phyloP scores from a whole-genome alignment of 176 grass and related monocot genomes.

The Hyparrhenia diplandra region DNA sequence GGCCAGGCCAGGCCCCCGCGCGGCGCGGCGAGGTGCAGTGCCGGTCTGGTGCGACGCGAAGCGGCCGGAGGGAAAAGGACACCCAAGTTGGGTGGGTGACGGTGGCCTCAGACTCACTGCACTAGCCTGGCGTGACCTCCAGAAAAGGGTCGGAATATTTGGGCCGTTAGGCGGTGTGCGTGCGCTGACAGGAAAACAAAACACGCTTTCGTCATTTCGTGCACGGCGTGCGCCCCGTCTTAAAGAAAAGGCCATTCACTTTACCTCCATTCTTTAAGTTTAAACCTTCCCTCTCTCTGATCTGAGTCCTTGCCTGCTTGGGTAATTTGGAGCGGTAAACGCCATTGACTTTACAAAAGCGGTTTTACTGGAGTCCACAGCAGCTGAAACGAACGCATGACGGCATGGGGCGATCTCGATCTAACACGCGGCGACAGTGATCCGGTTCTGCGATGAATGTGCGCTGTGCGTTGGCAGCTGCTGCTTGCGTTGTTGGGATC shows the following conservation, averaged over 20 bases:
- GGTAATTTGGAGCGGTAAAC: too few relatives aligned
- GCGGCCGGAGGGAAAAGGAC: constrained; percentile 24
- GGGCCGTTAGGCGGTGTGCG: not conserved
- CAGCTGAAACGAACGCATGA: not conserved
- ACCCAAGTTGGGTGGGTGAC: not conserved
- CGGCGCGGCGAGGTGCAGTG: not conserved
- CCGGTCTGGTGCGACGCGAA: not conserved
- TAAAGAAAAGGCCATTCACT: not conserved
- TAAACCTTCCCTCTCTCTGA: too few relatives aligned
- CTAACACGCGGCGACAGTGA: not conserved
- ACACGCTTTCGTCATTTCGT: not conserved
- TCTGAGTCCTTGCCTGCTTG: too few relatives aligned
- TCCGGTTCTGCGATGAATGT: not conserved
- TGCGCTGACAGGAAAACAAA: not conserved
- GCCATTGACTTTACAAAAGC: too few relatives aligned
- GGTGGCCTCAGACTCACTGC: not conserved
- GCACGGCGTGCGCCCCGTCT: not conserved
- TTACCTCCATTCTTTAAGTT: too few relatives aligned
- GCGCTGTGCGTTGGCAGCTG: not conserved
- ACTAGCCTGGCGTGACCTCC: not conserved
- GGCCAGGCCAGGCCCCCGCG: too few relatives aligned
- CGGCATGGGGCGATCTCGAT: not conserved
- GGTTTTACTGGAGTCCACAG: not conserved
- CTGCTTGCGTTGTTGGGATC: not conserved
- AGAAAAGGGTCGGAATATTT: constrained; percentile 19